Evolutionary conservation across 306 rosid genomes (phyloP).

Genomic region (Sindora glabra): DNA sequence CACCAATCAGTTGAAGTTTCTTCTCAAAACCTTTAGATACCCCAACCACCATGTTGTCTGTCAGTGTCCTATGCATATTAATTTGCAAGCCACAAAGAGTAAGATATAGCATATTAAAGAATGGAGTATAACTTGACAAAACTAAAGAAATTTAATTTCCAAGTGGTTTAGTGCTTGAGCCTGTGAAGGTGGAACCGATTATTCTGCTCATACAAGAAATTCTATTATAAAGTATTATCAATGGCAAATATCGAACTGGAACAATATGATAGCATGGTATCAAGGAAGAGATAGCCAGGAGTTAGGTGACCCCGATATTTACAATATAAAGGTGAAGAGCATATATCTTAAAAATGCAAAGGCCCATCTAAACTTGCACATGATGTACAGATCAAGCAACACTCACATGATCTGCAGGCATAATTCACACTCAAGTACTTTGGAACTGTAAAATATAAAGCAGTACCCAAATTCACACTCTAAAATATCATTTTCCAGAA

Average conservation of each 20-base stretch:
- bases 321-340: neutral
- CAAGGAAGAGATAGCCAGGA: neutral
- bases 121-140: neutral
- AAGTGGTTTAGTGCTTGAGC: neutral
- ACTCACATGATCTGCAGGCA: constrained; percentile 12
- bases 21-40: constrained; percentile 97
- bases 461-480: neutral
- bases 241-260: neutral
- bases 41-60: constrained; percentile 87
- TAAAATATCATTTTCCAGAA: neutral
- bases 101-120: neutral
- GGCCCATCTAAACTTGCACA: neutral
- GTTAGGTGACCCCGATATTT: neutral
- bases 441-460: neutral
- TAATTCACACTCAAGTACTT: neutral
- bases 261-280: neutral
- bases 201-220: neutral
- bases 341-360: constrained; percentile 6
- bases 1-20: constrained; percentile 87
- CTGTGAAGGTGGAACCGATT: neutral
- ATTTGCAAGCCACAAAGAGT: constrained; percentile 17
- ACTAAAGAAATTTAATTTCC: neutral
- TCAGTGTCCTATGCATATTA: constrained; percentile 63
- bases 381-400: neutral
- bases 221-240: neutral